A percentile compares a stretch with the other conserved stretches of the same genome.
Evolutionary conservation across 495 filamentous ascomycete species (phyloP).

Genomic region (Xanthoparmelia taractica): DNA sequence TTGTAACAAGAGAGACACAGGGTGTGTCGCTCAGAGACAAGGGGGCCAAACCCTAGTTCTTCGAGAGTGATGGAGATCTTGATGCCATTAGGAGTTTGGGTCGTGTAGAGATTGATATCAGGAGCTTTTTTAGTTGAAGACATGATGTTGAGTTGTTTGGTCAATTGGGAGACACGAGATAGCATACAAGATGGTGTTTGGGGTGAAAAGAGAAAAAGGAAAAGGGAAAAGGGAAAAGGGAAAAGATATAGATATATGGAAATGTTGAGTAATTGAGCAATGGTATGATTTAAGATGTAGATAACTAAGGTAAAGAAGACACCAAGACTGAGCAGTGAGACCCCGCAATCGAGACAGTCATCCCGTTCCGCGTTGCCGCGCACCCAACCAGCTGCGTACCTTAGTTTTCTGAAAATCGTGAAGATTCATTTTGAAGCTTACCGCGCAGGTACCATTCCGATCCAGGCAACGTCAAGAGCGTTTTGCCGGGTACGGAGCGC

Average conservation of each 20-base stretch:
- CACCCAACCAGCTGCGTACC: no score
- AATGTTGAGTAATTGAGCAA: neutral
- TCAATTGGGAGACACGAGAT: slow-evolving; percentile 5
- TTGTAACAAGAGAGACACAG: no score
- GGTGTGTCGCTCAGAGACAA: neutral
- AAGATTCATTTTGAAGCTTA: neutral
- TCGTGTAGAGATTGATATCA: slow-evolving; percentile 44
- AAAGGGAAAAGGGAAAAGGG: neutral
- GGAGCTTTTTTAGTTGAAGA: slow-evolving; percentile 23
- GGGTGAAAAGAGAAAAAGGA: neutral
- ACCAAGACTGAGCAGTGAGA: neutral
- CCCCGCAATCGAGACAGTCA: neutral
- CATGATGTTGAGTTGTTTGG: slow-evolving; percentile 21
- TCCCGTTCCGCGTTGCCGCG: neutral
- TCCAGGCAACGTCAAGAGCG: neutral
- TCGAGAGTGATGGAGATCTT: slow-evolving; percentile 88
- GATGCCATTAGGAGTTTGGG: slow-evolving; percentile 49
- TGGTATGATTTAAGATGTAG: neutral
- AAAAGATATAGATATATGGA: neutral
- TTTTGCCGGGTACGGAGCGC: neutral
- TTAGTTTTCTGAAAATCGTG: neutral
- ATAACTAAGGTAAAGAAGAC: neutral
- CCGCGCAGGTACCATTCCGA: neutral
- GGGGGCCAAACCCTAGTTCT: slow-evolving; percentile 54
- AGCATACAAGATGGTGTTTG: neutral